Evolutionary conservation across 2,329 filamentous ascomycete species (phyloP).

Genomic region (Aspergillus fumigatiaffinis): DNA sequence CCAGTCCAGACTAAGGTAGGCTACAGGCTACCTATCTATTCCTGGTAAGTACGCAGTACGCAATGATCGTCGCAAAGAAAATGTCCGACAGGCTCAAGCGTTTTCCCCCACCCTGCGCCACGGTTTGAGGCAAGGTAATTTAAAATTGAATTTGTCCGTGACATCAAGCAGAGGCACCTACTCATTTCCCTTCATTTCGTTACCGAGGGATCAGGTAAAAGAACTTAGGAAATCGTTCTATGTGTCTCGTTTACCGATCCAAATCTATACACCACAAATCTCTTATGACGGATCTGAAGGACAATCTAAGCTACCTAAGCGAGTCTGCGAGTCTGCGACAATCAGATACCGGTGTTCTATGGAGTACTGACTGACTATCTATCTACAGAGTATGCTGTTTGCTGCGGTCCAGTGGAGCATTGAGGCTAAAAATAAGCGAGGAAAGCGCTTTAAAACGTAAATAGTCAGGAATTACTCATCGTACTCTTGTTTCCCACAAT

Average conservation of each 20-base stretch:
- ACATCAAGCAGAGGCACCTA: neutral
- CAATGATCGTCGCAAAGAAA: neutral
- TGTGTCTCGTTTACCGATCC: neutral
- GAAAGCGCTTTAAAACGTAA: neutral
- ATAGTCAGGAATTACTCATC: no score
- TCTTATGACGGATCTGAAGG: neutral
- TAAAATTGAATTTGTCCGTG: neutral
- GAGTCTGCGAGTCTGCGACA: neutral
- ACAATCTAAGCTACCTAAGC: neutral
- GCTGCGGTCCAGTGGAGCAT: neutral
- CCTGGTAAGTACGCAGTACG: neutral
- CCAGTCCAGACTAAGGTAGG: neutral
- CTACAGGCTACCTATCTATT: neutral
- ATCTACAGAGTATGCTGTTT: no score
- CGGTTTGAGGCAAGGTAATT: neutral
- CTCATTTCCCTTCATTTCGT: neutral
- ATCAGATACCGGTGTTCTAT: no score
- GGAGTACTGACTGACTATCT: no score
- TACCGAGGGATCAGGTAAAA: neutral
- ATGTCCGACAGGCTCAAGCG: neutral
- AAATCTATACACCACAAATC: neutral
- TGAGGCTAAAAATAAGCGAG: neutral
- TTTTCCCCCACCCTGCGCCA: neutral
- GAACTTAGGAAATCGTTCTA: neutral
- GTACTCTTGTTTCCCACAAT: no score